Conservation (phyloP, 139 green algal species). For the Pseudopediastrum boryanum region DNA sequence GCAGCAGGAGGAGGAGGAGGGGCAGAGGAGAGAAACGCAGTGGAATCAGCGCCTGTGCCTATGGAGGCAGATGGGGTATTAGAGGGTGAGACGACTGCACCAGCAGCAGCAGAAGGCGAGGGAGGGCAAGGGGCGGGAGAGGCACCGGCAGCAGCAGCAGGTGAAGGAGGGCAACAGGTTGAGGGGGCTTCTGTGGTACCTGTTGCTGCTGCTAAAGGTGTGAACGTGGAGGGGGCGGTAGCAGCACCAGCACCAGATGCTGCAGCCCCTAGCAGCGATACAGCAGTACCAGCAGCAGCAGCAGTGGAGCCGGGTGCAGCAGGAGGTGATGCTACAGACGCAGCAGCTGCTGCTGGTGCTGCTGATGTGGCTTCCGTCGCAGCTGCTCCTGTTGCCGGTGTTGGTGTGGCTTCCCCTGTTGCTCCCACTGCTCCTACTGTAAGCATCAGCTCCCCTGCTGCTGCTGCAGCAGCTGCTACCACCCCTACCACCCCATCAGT, state of each 20-base stretch:
- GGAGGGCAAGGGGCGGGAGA: neutral
- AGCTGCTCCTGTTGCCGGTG: neutral
- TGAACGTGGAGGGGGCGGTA: neutral
- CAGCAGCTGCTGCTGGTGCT: neutral
- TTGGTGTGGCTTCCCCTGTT: neutral
- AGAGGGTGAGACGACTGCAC: too few relatives aligned
- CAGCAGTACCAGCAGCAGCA: neutral
- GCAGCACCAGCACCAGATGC: neutral
- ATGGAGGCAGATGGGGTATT: neutral
- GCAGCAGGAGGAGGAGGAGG: neutral
- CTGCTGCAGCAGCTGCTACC: slow-evolving; percentile 4
- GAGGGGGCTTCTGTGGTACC: neutral
- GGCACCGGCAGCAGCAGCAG: neutral
- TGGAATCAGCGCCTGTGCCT: neutral
- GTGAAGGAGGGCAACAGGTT: neutral
- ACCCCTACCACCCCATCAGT: slow-evolving; percentile 15
- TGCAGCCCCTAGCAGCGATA: neutral
- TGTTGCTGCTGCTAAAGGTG: neutral
- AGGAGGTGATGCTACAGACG: neutral
- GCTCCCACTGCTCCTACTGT: neutral
- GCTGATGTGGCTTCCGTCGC: neutral
- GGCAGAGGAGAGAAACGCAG: neutral
- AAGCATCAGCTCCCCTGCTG: neutral
- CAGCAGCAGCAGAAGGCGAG: neutral
- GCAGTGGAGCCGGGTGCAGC: neutral